These are phyloP conservation scores for Geotrichum citri-aurantii DNA, from an alignment of 1,139 yeast genomes.

Conservation along the genomic window DNA sequence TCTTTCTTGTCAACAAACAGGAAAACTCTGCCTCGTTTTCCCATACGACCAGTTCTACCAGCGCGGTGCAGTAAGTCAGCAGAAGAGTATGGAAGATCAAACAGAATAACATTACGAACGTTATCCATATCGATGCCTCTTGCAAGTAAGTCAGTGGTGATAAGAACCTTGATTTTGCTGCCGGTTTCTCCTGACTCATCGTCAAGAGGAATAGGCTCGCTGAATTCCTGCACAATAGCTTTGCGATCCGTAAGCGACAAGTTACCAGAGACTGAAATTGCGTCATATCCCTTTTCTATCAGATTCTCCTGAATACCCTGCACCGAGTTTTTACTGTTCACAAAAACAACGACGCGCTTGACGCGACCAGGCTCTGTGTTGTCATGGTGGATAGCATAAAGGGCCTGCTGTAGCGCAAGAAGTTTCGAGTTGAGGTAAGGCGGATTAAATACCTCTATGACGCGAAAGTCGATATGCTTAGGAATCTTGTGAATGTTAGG, in stretches of 20 bases:
- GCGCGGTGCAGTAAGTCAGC: constrained; percentile 86
- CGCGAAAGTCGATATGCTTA: constrained; percentile 59
- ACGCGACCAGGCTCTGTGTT: constrained; percentile 72
- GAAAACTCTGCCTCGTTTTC: constrained; percentile 81
- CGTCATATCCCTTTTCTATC: constrained; percentile 53
- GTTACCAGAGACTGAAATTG: constrained; percentile 60
- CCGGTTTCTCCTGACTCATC: constrained; percentile 28
- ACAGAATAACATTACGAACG: constrained; percentile 72
- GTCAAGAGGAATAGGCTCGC: constrained; percentile 47
- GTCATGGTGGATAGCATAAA: constrained; percentile 80
- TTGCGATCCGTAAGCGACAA: constrained; percentile 55
- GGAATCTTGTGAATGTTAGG: constrained; percentile 83
- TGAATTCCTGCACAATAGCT: constrained; percentile 53
- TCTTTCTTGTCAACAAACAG: constrained; percentile 64
- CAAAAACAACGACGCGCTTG: constrained; percentile 82
- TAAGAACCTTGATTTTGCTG: constrained; percentile 49
- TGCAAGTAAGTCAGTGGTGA: constrained; percentile 87
- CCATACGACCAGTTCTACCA: constrained; percentile 93
- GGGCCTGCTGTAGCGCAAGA: constrained; percentile 79
- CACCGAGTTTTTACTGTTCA: constrained; percentile 67
- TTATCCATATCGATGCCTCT: constrained; percentile 85
- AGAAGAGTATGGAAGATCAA: constrained; percentile 80
- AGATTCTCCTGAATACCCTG: constrained; percentile 52
- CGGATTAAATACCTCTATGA: constrained; percentile 73
- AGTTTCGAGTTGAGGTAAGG: constrained; percentile 73